A percentile compares a stretch with the other conserved stretches of the same genome.
These are phyloP conservation scores for Barbatosphaeria neglecta DNA, from an alignment of 495 filamentous ascomycete species.

Conservation along the genomic window DNA sequence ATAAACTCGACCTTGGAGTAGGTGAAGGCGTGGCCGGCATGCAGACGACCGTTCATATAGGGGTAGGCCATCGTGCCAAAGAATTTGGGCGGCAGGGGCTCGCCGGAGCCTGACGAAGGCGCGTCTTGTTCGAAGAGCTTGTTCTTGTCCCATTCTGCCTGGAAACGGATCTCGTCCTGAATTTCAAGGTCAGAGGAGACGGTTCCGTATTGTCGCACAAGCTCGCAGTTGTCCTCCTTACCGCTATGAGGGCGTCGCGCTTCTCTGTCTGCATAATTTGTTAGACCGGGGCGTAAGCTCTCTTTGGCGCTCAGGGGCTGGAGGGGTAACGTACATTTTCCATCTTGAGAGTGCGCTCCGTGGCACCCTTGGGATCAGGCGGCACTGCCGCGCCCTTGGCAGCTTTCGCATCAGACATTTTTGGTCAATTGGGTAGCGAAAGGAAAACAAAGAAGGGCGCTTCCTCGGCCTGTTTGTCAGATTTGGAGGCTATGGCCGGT, in stretches of 20 bases:
- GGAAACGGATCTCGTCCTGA: background rate
- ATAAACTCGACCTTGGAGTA: constrained; percentile 3
- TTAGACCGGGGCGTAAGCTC: background rate
- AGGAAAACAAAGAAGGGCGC: background rate
- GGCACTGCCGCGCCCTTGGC: background rate
- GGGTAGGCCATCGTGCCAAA: constrained; percentile 4
- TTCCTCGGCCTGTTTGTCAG: no score
- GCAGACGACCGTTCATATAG: background rate
- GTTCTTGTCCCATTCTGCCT: background rate
- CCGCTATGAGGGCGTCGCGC: background rate
- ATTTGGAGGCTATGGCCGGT: background rate
- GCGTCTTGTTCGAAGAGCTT: background rate
- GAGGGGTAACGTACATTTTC: background rate
- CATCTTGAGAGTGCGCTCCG: background rate
- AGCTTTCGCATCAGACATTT: background rate
- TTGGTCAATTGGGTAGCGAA: background rate
- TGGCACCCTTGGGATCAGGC: background rate
- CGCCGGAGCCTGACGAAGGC: background rate
- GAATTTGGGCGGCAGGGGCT: background rate
- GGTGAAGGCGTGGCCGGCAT: constrained; percentile 2
- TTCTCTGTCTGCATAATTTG: constrained; percentile 1
- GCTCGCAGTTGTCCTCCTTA: background rate
- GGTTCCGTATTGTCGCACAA: background rate
- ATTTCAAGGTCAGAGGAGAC: background rate
- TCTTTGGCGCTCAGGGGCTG: no score